phyloP scores from a whole-genome alignment of 2,329 filamentous ascomycete species.

The Fusarium fujikuroi region DNA sequence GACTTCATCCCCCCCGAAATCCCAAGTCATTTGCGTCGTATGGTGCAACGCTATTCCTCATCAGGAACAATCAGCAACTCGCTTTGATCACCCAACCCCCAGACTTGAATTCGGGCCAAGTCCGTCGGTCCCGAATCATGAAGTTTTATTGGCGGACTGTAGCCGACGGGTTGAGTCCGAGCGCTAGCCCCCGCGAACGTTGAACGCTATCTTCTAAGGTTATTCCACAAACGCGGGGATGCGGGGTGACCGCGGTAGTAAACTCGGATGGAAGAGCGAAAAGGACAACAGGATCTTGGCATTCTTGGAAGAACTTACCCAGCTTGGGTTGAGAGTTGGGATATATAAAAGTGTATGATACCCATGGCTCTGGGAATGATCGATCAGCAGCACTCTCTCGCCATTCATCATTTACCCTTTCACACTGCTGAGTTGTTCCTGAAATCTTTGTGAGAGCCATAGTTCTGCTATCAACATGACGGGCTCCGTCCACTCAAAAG shows the following conservation, averaged over 20 bases:
- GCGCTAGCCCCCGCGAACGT: not conserved
- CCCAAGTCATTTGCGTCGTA: slow-evolving; percentile 3
- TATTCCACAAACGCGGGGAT: slow-evolving; percentile 19
- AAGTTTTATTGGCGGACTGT: not conserved
- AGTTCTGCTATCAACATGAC: slow-evolving; percentile 1
- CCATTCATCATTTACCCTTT: not conserved
- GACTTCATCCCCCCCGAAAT: slow-evolving; percentile 5
- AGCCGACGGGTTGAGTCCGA: slow-evolving; percentile 13
- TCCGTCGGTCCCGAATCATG: not conserved
- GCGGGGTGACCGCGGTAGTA: slow-evolving; percentile 1
- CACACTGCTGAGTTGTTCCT: not conserved
- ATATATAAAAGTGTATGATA: not conserved
- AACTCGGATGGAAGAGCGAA: not conserved
- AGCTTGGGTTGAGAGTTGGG: accelerated
- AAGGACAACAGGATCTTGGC: not conserved
- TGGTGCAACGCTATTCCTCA: slow-evolving; percentile 1
- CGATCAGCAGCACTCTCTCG: not conserved
- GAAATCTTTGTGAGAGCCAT: not conserved
- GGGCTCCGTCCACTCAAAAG: slow-evolving; percentile 7
- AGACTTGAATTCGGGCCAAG: not conserved
- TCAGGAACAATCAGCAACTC: not conserved
- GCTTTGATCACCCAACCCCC: not conserved
- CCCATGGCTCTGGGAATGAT: not conserved
- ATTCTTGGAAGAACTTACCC: accelerated
- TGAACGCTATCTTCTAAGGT: not conserved